phyloP scores from a whole-genome alignment of 345 rosid genomes.

The Psidium friedrichsthalianum region DNA sequence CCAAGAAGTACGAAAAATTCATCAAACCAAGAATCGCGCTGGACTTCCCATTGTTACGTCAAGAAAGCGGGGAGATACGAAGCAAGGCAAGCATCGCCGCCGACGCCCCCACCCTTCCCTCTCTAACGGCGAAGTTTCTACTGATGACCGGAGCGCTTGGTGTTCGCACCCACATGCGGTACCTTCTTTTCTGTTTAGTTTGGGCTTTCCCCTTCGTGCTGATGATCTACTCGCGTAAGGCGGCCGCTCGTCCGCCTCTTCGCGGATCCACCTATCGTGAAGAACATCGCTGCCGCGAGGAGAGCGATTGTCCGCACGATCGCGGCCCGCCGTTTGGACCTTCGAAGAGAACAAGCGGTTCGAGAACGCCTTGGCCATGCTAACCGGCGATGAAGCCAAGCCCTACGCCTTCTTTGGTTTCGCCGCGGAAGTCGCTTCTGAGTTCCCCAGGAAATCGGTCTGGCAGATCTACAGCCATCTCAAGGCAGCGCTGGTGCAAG shows the following conservation, averaged over 20 bases:
- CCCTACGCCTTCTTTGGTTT: background rate
- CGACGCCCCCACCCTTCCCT: background rate
- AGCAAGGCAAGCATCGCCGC: background rate
- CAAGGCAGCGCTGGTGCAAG: background rate
- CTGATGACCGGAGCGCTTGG: background rate
- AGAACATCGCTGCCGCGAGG: background rate
- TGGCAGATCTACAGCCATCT: background rate
- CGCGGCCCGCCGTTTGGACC: background rate
- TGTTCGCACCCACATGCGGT: background rate
- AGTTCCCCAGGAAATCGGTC: background rate
- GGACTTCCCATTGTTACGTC: background rate
- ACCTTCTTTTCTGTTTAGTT: background rate
- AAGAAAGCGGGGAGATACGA: background rate
- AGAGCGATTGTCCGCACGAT: background rate
- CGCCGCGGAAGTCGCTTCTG: background rate
- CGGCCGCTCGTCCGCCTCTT: background rate
- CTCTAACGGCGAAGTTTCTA: background rate
- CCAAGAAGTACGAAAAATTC: background rate
- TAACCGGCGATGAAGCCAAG: background rate
- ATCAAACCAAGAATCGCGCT: background rate
- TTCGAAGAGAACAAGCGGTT: slow-evolving; percentile 2
- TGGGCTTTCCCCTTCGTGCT: background rate
- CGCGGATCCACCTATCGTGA: background rate
- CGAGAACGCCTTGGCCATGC: background rate
- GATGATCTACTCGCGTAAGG: background rate